Evolutionary conservation across 2,329 filamentous ascomycete genomes (phyloP), one percentile per base, ranked within the genome.

Genomic region (Coniochaeta sp.): DNA sequence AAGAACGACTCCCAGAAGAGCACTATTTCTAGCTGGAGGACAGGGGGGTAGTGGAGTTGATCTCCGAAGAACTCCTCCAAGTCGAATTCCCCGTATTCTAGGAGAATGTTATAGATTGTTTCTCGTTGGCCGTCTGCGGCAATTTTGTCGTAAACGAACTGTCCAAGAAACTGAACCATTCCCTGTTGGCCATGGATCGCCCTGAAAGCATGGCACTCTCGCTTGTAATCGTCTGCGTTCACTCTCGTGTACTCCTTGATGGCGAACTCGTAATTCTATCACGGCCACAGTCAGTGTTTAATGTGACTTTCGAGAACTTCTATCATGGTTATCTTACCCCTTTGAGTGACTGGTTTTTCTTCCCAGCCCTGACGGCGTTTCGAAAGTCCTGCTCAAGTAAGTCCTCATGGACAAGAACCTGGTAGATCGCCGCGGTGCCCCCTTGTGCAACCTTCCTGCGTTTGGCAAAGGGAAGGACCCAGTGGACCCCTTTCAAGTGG

Each of bases 1-100:
- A 62, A 60, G 17, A 62, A 60, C 17, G 59, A 54, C 34, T 58
- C 22, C 60, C 60, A 62, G 32, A 62, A 62, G 22, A 44, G 22
- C 16, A 60, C 50, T 5, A 62, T 62, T 24, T 62, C 60, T n/a
- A 34, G 44, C 19, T 47, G 54, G 3, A 62, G 40, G 24, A 62
- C 55, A 1, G 60, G 60, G 10, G 60, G 60, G 12, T 60, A 58
- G 8, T 34, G 30, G 4, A 42, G 52, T 28, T n/a, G 26, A 8
- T 55, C 28, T 10, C 58, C 60, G 30, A 62, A 55, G 55, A 58
- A 62, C 28, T 62, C 60, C 12, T 60, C 60, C 19, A 62, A 44
- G 50, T 62, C 58, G 16, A 52, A 56, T 3, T 62, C 58, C 3
- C 60, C 60, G 34, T 55, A 62, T 42, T 62, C 60, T 5, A 62